These are phyloP conservation scores for Neofusicoccum ribis DNA, from an alignment of 2,329 filamentous ascomycete species.

Conservation along the genomic window DNA sequence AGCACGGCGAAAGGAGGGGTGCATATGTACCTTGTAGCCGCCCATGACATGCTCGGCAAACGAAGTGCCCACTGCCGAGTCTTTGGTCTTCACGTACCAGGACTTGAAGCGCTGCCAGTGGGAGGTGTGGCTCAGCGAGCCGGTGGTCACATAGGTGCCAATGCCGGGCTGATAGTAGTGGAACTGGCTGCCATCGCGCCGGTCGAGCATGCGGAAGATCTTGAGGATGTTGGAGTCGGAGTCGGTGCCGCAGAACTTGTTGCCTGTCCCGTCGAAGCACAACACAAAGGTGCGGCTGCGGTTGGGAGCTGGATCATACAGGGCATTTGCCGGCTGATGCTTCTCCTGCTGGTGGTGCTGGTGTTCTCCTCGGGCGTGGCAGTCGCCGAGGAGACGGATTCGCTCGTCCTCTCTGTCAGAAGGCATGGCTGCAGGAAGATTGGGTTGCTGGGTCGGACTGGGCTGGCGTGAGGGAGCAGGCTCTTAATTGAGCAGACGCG, in stretches of 20 bases:
- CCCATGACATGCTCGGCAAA: conserved; percentile 83
- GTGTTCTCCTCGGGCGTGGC: background rate
- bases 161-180: conserved; percentile 53
- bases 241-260: conserved; percentile 24
- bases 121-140: conserved; percentile 59
- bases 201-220: conserved; percentile 25
- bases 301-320: background rate
- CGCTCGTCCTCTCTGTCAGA: background rate
- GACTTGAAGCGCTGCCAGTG: conserved; percentile 59
- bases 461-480: background rate
- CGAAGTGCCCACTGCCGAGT: conserved; percentile 75
- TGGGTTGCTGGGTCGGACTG: too few species aligned
- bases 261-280: conserved; percentile 30
- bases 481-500: background rate
- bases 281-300: conserved; percentile 60
- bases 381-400: background rate
- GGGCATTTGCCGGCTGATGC: background rate
- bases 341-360: background rate
- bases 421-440: background rate
- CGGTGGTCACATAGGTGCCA: conserved; percentile 69
- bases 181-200: conserved; percentile 22
- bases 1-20: too few species aligned
- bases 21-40: conserved; percentile 68
- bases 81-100: conserved; percentile 72
- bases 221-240: conserved; percentile 28